Evolutionary conservation across 495 filamentous ascomycete species (phyloP).

Genomic region (Hyphodiscus hymeniophilus): DNA sequence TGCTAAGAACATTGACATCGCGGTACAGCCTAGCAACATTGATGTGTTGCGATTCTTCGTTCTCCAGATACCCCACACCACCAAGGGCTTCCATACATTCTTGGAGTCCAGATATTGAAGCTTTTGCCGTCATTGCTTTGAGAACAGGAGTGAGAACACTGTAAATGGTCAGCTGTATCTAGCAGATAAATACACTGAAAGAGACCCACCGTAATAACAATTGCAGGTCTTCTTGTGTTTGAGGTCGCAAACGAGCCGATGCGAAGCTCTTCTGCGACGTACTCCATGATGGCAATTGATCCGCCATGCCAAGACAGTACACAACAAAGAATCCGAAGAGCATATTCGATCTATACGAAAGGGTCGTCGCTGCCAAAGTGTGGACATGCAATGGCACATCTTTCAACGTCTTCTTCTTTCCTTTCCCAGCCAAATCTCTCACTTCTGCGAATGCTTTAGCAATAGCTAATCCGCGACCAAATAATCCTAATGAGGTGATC

Average conservation of each 20-base stretch:
- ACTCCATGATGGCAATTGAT: conserved; percentile 21
- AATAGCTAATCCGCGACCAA: conserved; percentile 54
- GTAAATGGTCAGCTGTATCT: background rate
- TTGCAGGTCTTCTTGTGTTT: background rate
- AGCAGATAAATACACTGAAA: background rate
- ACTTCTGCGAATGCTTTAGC: conserved; percentile 46
- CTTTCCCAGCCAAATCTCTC: conserved; percentile 32
- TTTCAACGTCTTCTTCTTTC: conserved; percentile 30
- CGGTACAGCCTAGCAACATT: conserved; percentile 59
- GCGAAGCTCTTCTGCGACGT: background rate
- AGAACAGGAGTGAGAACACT: conserved; percentile 50
- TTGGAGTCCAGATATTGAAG: conserved; percentile 41
- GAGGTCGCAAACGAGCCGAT: background rate
- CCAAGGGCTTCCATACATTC: conserved; percentile 65
- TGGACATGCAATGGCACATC: conserved; percentile 52
- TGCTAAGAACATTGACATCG: conserved; percentile 55
- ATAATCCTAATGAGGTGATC: conserved; percentile 45
- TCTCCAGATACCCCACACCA: conserved; percentile 68
- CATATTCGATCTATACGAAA: conserved; percentile 43
- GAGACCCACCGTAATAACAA: conserved; percentile 1
- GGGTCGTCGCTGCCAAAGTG: conserved; percentile 43
- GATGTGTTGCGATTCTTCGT: conserved; percentile 45
- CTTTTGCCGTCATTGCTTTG: conserved; percentile 55
- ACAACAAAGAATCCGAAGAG: conserved; percentile 53
- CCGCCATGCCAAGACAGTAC: conserved; percentile 45